Evolutionary conservation across 2,329 filamentous ascomycete species (phyloP).

Genomic region (Apiospora hydei): DNA sequence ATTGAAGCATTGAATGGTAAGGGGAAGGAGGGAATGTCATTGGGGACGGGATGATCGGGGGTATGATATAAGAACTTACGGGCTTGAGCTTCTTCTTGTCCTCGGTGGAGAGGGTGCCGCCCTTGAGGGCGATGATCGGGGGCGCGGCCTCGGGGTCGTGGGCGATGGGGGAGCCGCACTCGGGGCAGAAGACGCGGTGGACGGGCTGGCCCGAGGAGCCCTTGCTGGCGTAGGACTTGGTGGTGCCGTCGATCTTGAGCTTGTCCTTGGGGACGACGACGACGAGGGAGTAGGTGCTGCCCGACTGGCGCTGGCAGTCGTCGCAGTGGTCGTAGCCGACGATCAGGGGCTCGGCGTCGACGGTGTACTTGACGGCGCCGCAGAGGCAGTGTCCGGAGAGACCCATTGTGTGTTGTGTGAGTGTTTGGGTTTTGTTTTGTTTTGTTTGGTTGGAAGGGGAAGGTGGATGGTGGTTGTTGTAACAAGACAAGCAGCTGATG

Average conservation of each 20-base stretch:
- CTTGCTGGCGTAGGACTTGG: conserved; percentile 68
- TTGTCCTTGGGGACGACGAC: conserved; percentile 71
- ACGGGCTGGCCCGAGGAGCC: conserved; percentile 68
- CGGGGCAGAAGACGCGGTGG: conserved; percentile 73
- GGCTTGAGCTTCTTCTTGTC: conserved; percentile 74
- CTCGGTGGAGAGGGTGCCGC: conserved; percentile 66
- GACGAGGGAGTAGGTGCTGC: conserved; percentile 74
- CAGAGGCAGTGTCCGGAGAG: conserved; percentile 75
- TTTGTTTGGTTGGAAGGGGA: neutral
- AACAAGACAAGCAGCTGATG: neutral
- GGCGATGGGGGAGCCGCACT: conserved; percentile 74
- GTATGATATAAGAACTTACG: too few species aligned
- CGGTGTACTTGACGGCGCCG: conserved; percentile 74
- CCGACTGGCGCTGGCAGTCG: conserved; percentile 74
- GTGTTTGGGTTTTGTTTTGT: neutral
- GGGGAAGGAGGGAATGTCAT: neutral
- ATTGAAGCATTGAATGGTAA: neutral
- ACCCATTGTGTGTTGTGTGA: conserved; percentile 54
- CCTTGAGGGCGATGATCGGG: conserved; percentile 74
- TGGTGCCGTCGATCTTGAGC: conserved; percentile 67
- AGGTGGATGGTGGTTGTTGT: neutral
- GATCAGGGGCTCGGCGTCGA: conserved; percentile 45
- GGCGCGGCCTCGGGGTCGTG: conserved; percentile 76
- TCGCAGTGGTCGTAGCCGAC: conserved; percentile 76
- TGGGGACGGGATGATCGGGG: too few species aligned